These are phyloP conservation scores for Metarhizium sp. DNA, from an alignment of 2,329 filamentous ascomycete genomes.

Conservation along the genomic window DNA sequence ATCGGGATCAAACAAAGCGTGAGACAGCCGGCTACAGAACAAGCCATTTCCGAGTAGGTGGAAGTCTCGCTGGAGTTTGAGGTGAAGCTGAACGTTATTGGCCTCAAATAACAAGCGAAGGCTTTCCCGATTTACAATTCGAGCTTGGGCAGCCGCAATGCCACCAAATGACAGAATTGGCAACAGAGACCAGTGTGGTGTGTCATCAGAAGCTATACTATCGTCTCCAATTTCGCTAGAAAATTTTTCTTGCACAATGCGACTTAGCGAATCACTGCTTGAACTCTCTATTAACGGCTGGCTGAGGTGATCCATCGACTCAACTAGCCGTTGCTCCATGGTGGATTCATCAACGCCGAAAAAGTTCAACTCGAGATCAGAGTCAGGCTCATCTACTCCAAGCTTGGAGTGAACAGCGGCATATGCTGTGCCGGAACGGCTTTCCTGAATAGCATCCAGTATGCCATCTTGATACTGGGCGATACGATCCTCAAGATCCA, in stretches of 20 bases:
- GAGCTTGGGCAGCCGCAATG: conserved; percentile 63
- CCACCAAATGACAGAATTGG: conserved; percentile 69
- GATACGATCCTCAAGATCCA: conserved; percentile 52
- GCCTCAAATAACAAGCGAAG: conserved; percentile 65
- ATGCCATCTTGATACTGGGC: conserved; percentile 23
- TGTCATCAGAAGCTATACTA: conserved; percentile 22
- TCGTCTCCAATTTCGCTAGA: conserved; percentile 14
- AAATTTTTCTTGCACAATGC: conserved; percentile 30
- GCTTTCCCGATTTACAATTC: conserved; percentile 67
- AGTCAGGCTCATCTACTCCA: conserved; percentile 5
- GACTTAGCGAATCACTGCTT: conserved; percentile 26
- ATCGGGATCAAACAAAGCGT: conserved; percentile 77
- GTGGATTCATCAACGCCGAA: conserved; percentile 38
- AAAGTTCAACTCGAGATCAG: conserved; percentile 25
- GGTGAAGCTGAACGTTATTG: conserved; percentile 62
- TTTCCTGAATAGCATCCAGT: conserved; percentile 13
- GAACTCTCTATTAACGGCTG: conserved; percentile 18
- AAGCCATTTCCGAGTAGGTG: conserved; percentile 78
- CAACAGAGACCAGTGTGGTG: conserved; percentile 48
- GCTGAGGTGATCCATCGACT: conserved; percentile 38
- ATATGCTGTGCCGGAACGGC: conserved; percentile 1
- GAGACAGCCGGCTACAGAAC: conserved; percentile 70
- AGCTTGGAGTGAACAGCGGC: background rate
- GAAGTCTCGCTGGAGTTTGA: conserved; percentile 68
- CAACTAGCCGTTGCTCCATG: conserved; percentile 37